Conservation (phyloP, 768 basidiomycete species). For the Termitomyces sp. region DNA sequence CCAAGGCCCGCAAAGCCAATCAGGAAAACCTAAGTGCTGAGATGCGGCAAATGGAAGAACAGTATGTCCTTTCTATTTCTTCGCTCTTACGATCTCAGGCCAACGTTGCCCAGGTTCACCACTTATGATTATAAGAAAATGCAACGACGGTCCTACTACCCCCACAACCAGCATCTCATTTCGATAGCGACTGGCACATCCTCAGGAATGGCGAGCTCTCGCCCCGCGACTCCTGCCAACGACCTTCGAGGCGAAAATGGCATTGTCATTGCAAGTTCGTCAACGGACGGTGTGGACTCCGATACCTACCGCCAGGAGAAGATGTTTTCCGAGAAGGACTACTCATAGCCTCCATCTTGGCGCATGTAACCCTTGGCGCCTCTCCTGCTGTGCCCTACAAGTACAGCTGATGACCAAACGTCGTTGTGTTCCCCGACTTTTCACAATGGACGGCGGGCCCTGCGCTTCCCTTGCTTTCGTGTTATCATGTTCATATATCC, state of each 20-base stretch:
- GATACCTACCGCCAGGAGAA: slow-evolving; percentile 36
- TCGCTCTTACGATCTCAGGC: slow-evolving; percentile 3
- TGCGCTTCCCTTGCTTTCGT: background rate
- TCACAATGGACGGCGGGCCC: slow-evolving; percentile 3
- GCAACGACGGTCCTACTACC: slow-evolving; percentile 88
- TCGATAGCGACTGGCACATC: slow-evolving; percentile 75
- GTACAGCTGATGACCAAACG: background rate
- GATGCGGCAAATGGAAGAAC: slow-evolving; percentile 98
- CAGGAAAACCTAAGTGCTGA: slow-evolving; percentile 87
- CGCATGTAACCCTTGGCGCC: background rate
- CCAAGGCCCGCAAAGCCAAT: slow-evolving; percentile 84
- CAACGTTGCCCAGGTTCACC: slow-evolving; percentile 56
- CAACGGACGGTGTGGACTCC: slow-evolving; percentile 32
- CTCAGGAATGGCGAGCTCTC: slow-evolving; percentile 61
- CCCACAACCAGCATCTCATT: slow-evolving; percentile 69
- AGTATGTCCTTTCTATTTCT: slow-evolving; percentile 45
- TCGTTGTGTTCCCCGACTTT: background rate
- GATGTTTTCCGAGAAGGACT: slow-evolving; percentile 42
- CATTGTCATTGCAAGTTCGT: slow-evolving; percentile 33
- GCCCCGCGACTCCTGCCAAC: slow-evolving; percentile 65
- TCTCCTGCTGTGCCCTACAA: background rate
- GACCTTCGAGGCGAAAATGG: slow-evolving; percentile 41
- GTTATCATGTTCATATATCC: slow-evolving; percentile 8
- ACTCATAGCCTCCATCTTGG: slow-evolving; percentile 28
- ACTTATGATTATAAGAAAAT: slow-evolving; percentile 91